These are phyloP conservation scores for Paramarasmius palmivorus DNA, from an alignment of 1,284 basidiomycete species.

Conservation along the genomic window DNA sequence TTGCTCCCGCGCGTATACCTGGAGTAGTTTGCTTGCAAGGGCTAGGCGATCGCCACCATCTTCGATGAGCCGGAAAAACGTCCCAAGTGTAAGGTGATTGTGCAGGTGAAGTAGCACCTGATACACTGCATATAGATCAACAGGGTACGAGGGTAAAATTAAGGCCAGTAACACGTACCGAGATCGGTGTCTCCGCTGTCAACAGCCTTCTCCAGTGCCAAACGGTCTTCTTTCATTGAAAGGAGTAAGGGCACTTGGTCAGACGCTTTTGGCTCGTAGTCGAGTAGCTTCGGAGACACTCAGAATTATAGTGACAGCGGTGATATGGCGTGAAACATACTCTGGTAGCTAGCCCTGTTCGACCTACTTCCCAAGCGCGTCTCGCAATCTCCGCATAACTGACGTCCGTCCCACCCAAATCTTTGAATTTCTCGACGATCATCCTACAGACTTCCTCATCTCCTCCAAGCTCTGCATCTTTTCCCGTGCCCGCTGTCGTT, in stretches of 20 bases:
- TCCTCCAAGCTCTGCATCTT: conserved; percentile 55
- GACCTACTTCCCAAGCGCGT: conserved; percentile 91
- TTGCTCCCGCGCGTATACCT: conserved; percentile 88
- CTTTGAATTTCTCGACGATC: conserved; percentile 88
- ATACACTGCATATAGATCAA: conserved; percentile 62
- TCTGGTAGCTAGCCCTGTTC: conserved; percentile 85
- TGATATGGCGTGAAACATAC: conserved; percentile 37
- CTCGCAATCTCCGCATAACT: conserved; percentile 95
- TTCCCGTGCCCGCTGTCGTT: conserved; percentile 47
- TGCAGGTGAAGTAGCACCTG: conserved; percentile 88
- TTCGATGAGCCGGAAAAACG: conserved; percentile 95
- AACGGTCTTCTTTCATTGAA: conserved; percentile 91
- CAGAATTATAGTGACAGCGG: conserved; percentile 5
- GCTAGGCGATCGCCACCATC: conserved; percentile 77
- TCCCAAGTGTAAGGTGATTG: conserved; percentile 81
- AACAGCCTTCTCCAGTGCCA: conserved; percentile 89
- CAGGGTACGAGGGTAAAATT: conserved; percentile 1
- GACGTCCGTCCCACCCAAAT: conserved; percentile 69
- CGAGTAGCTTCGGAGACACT: conserved; percentile 66
- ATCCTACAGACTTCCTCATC: conserved; percentile 80
- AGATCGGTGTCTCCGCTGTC: conserved; percentile 96
- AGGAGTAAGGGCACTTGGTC: conserved; percentile 93
- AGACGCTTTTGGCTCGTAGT: conserved; percentile 86
- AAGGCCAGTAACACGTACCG: conserved; percentile 46
- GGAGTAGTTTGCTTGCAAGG: conserved; percentile 74